These are phyloP conservation scores for Podochytrium sp. DNA, from an alignment of 192 early-diverging fungal species.

Conservation along the genomic window DNA sequence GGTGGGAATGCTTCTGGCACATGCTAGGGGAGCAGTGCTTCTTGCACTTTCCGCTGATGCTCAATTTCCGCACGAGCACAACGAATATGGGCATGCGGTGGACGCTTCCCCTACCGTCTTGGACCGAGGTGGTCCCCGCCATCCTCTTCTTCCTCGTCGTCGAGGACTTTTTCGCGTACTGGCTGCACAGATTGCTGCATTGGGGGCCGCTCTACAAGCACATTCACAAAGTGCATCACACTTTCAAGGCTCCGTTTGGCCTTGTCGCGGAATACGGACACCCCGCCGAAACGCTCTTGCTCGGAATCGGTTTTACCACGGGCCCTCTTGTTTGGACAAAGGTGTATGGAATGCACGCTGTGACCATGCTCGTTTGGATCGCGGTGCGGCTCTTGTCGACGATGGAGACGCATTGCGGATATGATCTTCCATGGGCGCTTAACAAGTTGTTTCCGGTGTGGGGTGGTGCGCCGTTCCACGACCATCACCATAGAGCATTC, in stretches of 20 bases:
- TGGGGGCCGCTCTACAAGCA: slow-evolving; percentile 81
- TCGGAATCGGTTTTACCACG: slow-evolving; percentile 82
- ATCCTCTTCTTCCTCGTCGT: slow-evolving; percentile 78
- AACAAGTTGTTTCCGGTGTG: slow-evolving; percentile 84
- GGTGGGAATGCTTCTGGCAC: neutral
- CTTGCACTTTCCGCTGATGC: slow-evolving; percentile 85
- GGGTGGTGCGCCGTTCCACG: slow-evolving; percentile 91
- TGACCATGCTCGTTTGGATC: slow-evolving; percentile 86
- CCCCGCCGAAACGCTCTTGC: slow-evolving; percentile 80
- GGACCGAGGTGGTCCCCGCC: neutral
- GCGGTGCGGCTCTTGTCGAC: slow-evolving; percentile 77
- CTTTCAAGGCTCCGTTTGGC: slow-evolving; percentile 88
- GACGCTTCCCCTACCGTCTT: slow-evolving; percentile 11
- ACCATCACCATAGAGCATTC: slow-evolving; percentile 78
- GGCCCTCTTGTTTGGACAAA: slow-evolving; percentile 75
- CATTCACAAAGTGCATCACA: slow-evolving; percentile 93
- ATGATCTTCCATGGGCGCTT: slow-evolving; percentile 93
- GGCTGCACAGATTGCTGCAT: slow-evolving; percentile 84
- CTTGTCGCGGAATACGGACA: slow-evolving; percentile 88
- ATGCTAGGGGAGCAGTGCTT: slow-evolving; percentile 61
- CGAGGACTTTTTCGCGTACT: slow-evolving; percentile 90
- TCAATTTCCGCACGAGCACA: slow-evolving; percentile 80
- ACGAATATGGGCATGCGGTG: slow-evolving; percentile 82
- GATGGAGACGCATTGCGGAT: slow-evolving; percentile 88
- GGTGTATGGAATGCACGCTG: slow-evolving; percentile 58